Conservation (phyloP, 805 yeast species). For the Ogataea saltuana region DNA sequence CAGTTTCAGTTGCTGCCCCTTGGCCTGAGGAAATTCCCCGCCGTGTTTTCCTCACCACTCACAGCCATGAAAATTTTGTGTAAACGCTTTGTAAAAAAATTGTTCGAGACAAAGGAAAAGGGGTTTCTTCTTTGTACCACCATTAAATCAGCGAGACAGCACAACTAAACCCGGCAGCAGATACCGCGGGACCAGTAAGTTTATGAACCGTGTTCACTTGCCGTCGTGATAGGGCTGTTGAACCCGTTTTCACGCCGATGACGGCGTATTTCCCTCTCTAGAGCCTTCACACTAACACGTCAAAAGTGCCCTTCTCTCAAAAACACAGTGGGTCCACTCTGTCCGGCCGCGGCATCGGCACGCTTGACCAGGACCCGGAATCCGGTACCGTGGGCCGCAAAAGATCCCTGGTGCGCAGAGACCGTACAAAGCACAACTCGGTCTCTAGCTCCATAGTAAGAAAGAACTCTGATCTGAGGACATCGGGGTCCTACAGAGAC, state of each 20-base stretch:
- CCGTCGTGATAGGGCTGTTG: too few relatives aligned
- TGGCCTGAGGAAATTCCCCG: background rate
- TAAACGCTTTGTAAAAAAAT: conserved; percentile 9
- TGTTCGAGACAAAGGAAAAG: background rate
- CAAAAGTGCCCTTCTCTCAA: conserved; percentile 4
- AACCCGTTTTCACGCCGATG: too few relatives aligned
- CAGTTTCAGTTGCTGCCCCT: background rate
- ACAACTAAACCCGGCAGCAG: conserved; percentile 3
- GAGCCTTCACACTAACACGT: conserved; percentile 3
- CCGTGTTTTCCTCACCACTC: background rate
- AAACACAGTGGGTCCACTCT: conserved; percentile 4
- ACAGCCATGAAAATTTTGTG: conserved; percentile 3
- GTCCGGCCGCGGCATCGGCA: conserved; percentile 1
- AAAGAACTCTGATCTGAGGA: conserved; percentile 5
- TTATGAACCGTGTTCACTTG: too few relatives aligned
- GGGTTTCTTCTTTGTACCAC: background rate
- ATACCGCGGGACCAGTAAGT: conserved; percentile 8
- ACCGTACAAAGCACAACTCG: conserved; percentile 44
- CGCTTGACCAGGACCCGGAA: conserved; percentile 31
- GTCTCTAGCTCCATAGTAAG: conserved; percentile 5
- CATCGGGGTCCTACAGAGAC: conserved; percentile 6
- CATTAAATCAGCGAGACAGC: background rate
- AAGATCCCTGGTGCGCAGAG: conserved; percentile 80
- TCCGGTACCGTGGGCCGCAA: conserved; percentile 46
- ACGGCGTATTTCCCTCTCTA: background rate